These are phyloP conservation scores for Gossypium laxum DNA, from an alignment of 441 rosid genomes.

Conservation along the genomic window DNA sequence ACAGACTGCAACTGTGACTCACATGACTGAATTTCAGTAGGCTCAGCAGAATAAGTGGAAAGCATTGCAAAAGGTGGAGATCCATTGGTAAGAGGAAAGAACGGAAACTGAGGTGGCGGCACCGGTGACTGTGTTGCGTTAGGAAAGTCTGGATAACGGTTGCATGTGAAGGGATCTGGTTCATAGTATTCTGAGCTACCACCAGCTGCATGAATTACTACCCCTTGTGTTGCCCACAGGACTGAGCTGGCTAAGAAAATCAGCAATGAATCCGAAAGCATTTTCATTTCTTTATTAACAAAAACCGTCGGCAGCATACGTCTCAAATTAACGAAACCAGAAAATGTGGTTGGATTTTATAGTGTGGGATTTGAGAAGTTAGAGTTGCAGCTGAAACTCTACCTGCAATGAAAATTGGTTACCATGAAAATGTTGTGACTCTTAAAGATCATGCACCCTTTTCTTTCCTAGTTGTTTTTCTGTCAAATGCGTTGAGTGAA, in stretches of 20 bases:
- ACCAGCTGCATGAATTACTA: background rate
- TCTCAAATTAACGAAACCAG: background rate
- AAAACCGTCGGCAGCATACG: background rate
- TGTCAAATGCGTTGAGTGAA: background rate
- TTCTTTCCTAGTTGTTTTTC: background rate
- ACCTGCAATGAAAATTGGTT: background rate
- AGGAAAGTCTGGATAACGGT: background rate
- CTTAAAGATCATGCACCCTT: background rate
- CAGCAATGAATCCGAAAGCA: background rate
- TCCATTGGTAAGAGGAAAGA: background rate
- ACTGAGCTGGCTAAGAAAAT: background rate
- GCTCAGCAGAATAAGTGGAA: background rate
- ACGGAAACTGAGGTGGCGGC: background rate
- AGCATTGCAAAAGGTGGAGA: background rate
- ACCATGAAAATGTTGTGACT: slow-evolving; percentile 4
- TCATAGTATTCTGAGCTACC: background rate
- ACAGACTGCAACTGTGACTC: background rate
- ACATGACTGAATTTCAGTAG: background rate
- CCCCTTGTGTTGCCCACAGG: background rate
- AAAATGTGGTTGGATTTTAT: background rate
- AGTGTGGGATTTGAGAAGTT: background rate
- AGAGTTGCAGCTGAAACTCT: background rate
- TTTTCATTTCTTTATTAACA: background rate
- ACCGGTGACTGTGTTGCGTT: background rate
- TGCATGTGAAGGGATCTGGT: background rate